Base-by-base conservation (phyloP, 1,284 basidiomycete species). In the Cutaneotrichosporon cavernicola region DNA sequence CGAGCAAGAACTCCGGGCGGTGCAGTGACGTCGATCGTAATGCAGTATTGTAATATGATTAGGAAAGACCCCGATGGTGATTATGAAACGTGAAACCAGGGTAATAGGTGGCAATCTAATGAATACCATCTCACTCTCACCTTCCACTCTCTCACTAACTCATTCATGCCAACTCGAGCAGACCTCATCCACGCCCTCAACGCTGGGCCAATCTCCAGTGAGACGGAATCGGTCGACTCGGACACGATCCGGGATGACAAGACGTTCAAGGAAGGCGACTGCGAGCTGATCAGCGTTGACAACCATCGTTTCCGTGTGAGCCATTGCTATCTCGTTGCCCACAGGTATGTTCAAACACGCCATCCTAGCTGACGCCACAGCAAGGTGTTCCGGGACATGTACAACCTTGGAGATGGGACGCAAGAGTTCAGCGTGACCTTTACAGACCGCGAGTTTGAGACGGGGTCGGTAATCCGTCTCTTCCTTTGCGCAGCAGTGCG, bases 271-370 rank as follows among this genome's bases (percentile, higher is more conserved):
- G 55, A 53, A 16, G 52, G 52, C 32, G 52, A 53, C 52, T 32
- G 21, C 31, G 52, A 53, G 52, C 14, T 53, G 21, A 53, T 53
- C 52, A 32, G 21, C 31, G 52, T 30, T 31, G 52, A 53, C 26
- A 53, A 53, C 52, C 10, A 32, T 14, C 52, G 52, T 5, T 36
- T 53, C 30, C 52, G 52, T 18, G 52, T 53, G 8, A 21, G 21
- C 52, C 18, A n/a, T 8, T n/a, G 30, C 32, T n/a, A 53, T 34
- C 31, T 53, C 31, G 21, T 53, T 0, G 13, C 52, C 2, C 7
- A 9, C 18, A 53, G 52, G 52, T 53, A 10, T 21, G 52, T 53
- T 52, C 40, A 18, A 18, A 5, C 40, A 6, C 40, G 6, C 40
- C 40, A 13, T 10, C 16, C 31, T 4, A n/a, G 18, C n/a, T 34